Base-by-base conservation (phyloP, 192 early-diverging fungal genomes). In the Dissophora ornata region DNA sequence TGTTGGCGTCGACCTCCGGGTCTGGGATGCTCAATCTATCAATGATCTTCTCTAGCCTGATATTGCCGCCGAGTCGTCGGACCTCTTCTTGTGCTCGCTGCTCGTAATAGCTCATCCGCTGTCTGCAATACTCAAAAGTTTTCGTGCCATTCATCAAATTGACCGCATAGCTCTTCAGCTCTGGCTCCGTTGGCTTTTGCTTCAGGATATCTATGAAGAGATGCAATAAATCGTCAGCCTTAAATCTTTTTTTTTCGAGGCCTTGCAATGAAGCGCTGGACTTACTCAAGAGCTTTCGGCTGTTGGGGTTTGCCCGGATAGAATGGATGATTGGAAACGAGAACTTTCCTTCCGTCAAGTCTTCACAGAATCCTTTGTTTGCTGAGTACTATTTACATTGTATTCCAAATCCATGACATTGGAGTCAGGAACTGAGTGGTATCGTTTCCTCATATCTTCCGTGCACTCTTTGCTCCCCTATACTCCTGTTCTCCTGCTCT, bases 311-410 rank as follows among this genome's bases (percentile, higher is more conserved):
- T 6, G 78, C 51, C 8, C 86, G 83, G 48, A 98, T 95, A 13
- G 91, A 93, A 59, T 96, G 95, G 29, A 96, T 92, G 61, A 98
- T 88, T 16, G 94, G 93, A 79, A 93, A 99, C 13, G 95, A 97
- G 78, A 97, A 99, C 84, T 99, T 99, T 74, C 98, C 98, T 84
- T 99, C 98, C 0, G 96, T 97, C 45, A 99, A 80, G 70, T 99
- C 98, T 82, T 99, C 98, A 67, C 96, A 97, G 75, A 93, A 99
- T 25, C 98, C 98, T 80, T 99, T 99, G 79, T 94, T 95, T 51
- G 94, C 90, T 7, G 90, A 84, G 68, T 97, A 99, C 87, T 94
- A 68, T 26, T n/a, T n/a, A 38, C 6, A 13, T 38, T 38, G 36
- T 38, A 9, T 6, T 38, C 36, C 7, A 38, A 38, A 38, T 38